Evolutionary conservation across 2,329 filamentous ascomycete species (phyloP), one percentile per base, ranked within the genome.

Genomic region (Thielaviopsis populi): DNA sequence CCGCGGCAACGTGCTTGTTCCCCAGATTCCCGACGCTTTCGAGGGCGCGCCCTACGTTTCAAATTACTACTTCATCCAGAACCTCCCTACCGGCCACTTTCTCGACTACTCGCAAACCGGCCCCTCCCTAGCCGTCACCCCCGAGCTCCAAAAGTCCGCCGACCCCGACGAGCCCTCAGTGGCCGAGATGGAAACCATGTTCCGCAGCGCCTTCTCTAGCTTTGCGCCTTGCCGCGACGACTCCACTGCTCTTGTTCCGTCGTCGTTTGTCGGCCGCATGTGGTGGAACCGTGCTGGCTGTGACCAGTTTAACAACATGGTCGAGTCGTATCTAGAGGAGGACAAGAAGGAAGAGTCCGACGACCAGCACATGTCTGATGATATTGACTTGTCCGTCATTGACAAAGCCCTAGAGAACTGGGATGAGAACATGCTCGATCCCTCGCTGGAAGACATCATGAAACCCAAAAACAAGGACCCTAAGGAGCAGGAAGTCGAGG

Each of bases 221-320:
- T 92, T 91, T 72, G 88, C 88, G 5, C 88, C 88, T 0, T 84
- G 81, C 61, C 85, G 83, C 69, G 88, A 92, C 72, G 85, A 91
- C 70, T 80, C 86, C 2, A 82, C 80, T 13, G 86, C 88, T 5
- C 78, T 91, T 65, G 77, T 90, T 2, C 83, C 88, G 0, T 83
- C 85, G 1, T 82, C 83, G 41, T 79, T 83, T 60, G 82, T 88
- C 66, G 83, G 84, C 62, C 82, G 83, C 69, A 74, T 91, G 59
- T 91, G 88, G 87, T 92, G 88, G 87, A 84, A 89, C 70, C 83
- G 83, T 67, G 76, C 81, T 61, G 88, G 88, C 33, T 80, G 83
- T 68, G 82, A 81, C 66, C 81, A 76, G 63, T 89, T 87, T 69
- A 80, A 86, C 66, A 81, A 83, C 50, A 77, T 85, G 68, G 79